Evolutionary conservation across 768 basidiomycete species (phyloP).

Genomic region (Dentipellis fragilis): DNA sequence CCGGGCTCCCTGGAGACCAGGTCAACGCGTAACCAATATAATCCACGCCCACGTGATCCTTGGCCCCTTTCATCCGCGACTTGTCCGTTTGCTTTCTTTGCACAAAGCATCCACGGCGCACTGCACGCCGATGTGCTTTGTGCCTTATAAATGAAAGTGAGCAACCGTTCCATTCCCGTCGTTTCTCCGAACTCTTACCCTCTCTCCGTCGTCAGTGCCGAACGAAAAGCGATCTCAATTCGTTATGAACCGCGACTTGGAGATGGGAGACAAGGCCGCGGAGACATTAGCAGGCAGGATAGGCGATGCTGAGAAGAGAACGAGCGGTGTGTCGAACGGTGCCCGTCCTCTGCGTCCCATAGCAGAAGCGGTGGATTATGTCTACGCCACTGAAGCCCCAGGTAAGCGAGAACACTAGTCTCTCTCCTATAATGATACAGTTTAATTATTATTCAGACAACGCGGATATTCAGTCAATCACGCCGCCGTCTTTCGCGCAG

Average conservation of each 20-base stretch:
- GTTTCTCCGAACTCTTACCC: too few species aligned
- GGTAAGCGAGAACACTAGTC: neutral
- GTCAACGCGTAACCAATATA: too few species aligned
- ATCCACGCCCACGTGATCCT: too few species aligned
- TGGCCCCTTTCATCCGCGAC: too few species aligned
- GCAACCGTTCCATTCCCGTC: neutral
- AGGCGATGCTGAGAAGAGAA: neutral
- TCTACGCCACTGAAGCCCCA: neutral
- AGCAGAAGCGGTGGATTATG: neutral
- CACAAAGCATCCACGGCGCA: too few species aligned
- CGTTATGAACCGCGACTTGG: neutral
- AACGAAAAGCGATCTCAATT: neutral
- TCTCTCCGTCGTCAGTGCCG: neutral
- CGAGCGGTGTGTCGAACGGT: neutral
- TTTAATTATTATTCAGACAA: neutral
- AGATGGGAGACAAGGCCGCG: neutral
- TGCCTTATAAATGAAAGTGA: too few species aligned
- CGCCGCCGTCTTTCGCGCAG: conserved; percentile 1
- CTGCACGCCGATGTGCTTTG: too few species aligned
- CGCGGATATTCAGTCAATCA: neutral
- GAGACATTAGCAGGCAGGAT: neutral
- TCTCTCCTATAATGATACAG: neutral
- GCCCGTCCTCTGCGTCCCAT: neutral
- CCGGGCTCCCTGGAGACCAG: too few species aligned
- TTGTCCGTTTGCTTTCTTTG: too few species aligned